Evolutionary conservation across 2,329 filamentous ascomycete genomes (phyloP), one percentile per base, ranked within the genome.

Genomic region (Cytospora chrysosperma): DNA sequence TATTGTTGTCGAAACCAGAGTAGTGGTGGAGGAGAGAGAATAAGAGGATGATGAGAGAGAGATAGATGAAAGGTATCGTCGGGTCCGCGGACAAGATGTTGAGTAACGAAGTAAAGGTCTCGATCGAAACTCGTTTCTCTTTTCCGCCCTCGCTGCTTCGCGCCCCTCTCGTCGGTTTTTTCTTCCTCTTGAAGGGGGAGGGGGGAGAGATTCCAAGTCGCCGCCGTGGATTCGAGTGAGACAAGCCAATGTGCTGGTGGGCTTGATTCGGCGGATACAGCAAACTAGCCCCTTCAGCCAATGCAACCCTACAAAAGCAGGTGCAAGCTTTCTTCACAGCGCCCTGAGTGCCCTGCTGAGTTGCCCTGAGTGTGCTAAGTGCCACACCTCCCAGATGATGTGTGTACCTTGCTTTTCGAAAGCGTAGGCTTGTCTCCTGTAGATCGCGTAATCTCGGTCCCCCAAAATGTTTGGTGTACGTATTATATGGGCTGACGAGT

Each of bases 221-320:
- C 61, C 64, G 61, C 61, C 64, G 61, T n/a, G n/a, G n/a, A n/a
- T 52, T 57, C 49, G 64, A 61, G 61, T 66, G 64, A 66, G 61
- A 66, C 64, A 34, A 47, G 28, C 26, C n/a, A 47, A 47, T 40
- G 54, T 58, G 64, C 50, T 58, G 54, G 49, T 26, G 56, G 56
- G 27, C 63, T 21, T 65, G 64, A 61, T 63, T 65, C 61, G 64
- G 61, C 64, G 49, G 54, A 30, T 47, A 24, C 30, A 59, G 60
- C 63, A 62, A 49, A 57, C 59, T 65, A 62, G 56, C 54, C 63
- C 58, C 50, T 61, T 47, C 59, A 59, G 59, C 59, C 59, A 53
- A 61, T 61, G 59, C 59, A 55, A 61, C 59, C 59, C 37, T 53
- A 28, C 32, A 34, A 30, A 61, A 53, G 59, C 37, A 55, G 59